Evolutionary conservation across 345 rosid genomes (phyloP), one percentile per base, ranked within the genome.

Genomic region (Eucalyptus erythrocorys): DNA sequence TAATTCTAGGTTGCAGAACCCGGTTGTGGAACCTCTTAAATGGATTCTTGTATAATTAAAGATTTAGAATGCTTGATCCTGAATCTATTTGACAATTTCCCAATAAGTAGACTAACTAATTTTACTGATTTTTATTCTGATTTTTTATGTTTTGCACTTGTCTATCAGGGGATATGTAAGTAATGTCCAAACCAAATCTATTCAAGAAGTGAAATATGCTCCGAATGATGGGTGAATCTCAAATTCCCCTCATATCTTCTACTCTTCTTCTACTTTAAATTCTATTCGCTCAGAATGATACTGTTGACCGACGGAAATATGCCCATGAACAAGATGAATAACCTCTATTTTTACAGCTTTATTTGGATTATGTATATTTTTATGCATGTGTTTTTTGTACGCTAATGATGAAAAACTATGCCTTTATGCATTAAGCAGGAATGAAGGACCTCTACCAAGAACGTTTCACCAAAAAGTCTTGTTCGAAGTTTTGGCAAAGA

Each of bases 401-500:
- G 59, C 59, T 55, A 55, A 55, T 55, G 27, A 21, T 55, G 59
- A 27, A 55, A 55, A 55, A 8, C 59, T 10, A 22, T 24, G 59
- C 27, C 76, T 14, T 7, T 22, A n/a, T 64, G 40, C 37, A 64
- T 64, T n/a, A 64, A 64, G 76, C 76, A 64, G 76, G 40, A n/a
- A 15, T n/a, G 37, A 34, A 64, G 76, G 59, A 55, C 59, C 40
- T 4, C 76, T n/a, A n/a, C 76, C 76, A 34, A 88, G 87, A 82
- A 27, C 76, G 15, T 26, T 88, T 6, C 87, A 88, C 59, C 86
- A 79, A 19, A 88, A 81, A 66, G 50, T 51, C 17, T 66, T 88
- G 66, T 34, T 91, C 43, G 90, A 92, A 85, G 86, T 90, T 22
- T 85, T 93, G 79, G 94, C 92, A 40, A 66, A 90, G n/a, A 94